These are phyloP conservation scores for Russula sp. DNA, from an alignment of 768 basidiomycete genomes.

Conservation along the genomic window DNA sequence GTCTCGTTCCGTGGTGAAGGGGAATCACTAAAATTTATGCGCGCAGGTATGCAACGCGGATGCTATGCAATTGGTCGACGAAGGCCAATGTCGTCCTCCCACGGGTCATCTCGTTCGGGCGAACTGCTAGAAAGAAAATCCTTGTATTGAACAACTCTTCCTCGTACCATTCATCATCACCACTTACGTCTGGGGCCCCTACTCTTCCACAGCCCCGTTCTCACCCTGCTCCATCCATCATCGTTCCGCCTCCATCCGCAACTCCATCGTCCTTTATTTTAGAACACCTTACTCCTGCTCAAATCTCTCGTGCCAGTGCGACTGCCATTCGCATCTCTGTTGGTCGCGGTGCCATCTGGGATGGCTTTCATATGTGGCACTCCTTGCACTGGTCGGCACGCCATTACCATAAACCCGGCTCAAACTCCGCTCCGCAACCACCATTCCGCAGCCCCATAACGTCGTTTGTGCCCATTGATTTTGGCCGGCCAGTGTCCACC, in stretches of 20 bases:
- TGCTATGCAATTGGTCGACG: constrained; percentile 63
- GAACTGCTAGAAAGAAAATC: constrained; percentile 4
- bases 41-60: constrained; percentile 56
- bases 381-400: constrained; percentile 22
- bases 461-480: constrained; percentile 40
- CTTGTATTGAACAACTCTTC: neutral
- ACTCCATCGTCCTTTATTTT: constrained; percentile 1
- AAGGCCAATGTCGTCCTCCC: constrained; percentile 41
- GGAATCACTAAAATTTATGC: neutral
- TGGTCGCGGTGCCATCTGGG: constrained; percentile 17
- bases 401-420: constrained; percentile 7
- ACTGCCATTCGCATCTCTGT: constrained; percentile 20
- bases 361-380: constrained; percentile 22
- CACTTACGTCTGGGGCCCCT: neutral
- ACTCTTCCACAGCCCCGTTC: neutral
- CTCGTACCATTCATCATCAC: neutral
- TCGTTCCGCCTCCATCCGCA: constrained; percentile 8
- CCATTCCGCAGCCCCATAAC: constrained; percentile 23
- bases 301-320: constrained; percentile 23
- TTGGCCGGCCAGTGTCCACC: constrained; percentile 47
- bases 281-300: constrained; percentile 16
- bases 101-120: constrained; percentile 8
- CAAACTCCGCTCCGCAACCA: constrained; percentile 20
- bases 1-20: constrained; percentile 25
- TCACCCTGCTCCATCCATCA: neutral